phyloP scores from a whole-genome alignment of 2,329 filamentous ascomycete species.

The Curvularia verruculosa region DNA sequence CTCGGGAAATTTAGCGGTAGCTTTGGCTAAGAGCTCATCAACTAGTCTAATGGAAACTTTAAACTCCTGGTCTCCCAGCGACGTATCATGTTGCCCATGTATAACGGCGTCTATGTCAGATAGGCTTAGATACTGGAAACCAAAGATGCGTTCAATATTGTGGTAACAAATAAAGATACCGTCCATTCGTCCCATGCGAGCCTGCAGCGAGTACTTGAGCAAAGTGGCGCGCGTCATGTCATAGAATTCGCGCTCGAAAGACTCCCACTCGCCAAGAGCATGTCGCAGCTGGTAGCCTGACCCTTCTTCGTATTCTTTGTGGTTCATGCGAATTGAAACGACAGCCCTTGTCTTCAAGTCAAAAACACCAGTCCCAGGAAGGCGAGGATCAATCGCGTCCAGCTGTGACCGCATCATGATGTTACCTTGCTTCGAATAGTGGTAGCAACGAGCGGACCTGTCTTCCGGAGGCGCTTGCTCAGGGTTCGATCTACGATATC shows the following conservation, averaged over 20 bases:
- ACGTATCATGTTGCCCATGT: conserved; percentile 74
- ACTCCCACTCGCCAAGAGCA: conserved; percentile 80
- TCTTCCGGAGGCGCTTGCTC: conserved; percentile 77
- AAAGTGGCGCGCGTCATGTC: conserved; percentile 96
- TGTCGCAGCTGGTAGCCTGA: conserved; percentile 84
- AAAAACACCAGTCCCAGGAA: conserved; percentile 92
- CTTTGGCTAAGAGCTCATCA: conserved; percentile 78
- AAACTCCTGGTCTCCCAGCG: conserved; percentile 83
- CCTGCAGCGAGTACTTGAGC: conserved; percentile 95
- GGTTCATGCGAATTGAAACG: conserved; percentile 88
- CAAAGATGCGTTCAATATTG: conserved; percentile 93
- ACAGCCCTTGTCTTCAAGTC: conserved; percentile 96
- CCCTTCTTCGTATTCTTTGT: conserved; percentile 71
- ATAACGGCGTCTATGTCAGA: conserved; percentile 86
- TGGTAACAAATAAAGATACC: conserved; percentile 97
- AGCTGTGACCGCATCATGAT: conserved; percentile 95
- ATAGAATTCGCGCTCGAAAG: conserved; percentile 93
- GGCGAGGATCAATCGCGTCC: conserved; percentile 82
- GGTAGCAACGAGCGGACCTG: conserved; percentile 63
- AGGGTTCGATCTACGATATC: conserved; percentile 64
- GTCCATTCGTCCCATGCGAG: conserved; percentile 97
- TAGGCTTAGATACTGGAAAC: conserved; percentile 91
- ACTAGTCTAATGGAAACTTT: conserved; percentile 77
- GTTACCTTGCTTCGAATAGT: conserved; percentile 85
- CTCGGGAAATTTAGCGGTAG: conserved; percentile 75